A percentile compares a stretch with the other conserved stretches of the same genome.
phyloP scores from a whole-genome alignment of 2,329 filamentous ascomycete genomes.

The Aspergillus tubingensis region DNA sequence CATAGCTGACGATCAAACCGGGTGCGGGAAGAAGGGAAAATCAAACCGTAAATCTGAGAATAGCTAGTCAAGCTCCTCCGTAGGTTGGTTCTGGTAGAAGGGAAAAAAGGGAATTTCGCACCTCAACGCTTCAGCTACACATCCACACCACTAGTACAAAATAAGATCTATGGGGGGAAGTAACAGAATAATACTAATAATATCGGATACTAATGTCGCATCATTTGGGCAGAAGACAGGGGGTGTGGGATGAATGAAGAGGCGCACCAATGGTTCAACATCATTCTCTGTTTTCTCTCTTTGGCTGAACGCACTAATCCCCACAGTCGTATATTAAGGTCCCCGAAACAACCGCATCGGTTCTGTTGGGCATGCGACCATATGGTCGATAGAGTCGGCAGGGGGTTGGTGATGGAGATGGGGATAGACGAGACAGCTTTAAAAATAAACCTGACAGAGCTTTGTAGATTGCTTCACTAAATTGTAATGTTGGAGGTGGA shows the following conservation, averaged over 20 bases:
- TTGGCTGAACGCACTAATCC: neutral
- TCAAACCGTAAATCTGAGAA: neutral
- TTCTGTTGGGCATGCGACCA: neutral
- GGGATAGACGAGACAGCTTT: neutral
- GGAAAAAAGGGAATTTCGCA: neutral
- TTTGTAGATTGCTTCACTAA: neutral
- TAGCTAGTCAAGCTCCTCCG: no score
- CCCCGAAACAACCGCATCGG: neutral
- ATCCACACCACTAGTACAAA: neutral
- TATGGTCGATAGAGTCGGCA: neutral
- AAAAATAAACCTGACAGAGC: neutral
- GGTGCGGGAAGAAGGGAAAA: neutral
- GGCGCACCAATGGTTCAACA: no score
- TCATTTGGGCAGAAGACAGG: no score
- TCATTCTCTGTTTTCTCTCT: neutral
- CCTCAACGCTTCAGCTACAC: neutral
- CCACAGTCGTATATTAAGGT: neutral
- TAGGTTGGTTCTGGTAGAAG: no score
- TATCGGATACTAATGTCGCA: no score
- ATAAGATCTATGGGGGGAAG: neutral
- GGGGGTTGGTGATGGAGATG: neutral
- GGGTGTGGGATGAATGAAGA: neutral
- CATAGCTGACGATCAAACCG: neutral
- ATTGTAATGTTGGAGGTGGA: neutral
- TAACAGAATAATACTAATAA: no score